Conservation (phyloP, 805 yeast species). For the Kodamaea restingae region DNA sequence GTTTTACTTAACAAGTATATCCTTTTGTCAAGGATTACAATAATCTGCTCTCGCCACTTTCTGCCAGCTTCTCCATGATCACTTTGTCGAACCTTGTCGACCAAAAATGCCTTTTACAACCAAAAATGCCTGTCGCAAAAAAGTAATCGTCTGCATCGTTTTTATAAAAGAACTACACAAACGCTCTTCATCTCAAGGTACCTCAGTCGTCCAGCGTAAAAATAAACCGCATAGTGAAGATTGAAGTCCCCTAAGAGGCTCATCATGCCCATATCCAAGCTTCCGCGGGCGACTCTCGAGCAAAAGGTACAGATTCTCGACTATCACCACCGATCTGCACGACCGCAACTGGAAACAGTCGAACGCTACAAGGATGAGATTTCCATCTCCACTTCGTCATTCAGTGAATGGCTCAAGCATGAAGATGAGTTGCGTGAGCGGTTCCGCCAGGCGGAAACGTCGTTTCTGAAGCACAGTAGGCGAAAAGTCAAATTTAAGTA, state of each 20-base stretch:
- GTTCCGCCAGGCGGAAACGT: slow-evolving; percentile 28
- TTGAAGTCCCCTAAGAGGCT: background rate
- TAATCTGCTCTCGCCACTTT: no score
- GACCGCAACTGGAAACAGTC: slow-evolving; percentile 58
- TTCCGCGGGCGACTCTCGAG: slow-evolving; percentile 55
- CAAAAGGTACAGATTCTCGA: slow-evolving; percentile 55
- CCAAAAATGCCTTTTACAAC: no score
- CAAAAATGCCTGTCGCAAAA: no score
- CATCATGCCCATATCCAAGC: slow-evolving; percentile 12
- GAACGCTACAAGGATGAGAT: slow-evolving; percentile 46
- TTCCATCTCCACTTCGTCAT: slow-evolving; percentile 56
- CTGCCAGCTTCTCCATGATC: no score
- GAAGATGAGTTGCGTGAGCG: slow-evolving; percentile 49
- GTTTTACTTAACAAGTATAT: no score
- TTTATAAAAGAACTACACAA: background rate
- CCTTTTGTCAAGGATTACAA: no score
- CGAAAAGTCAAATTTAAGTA: slow-evolving; percentile 52
- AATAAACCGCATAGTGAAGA: no score
- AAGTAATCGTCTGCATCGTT: no score
- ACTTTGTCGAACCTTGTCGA: no score
- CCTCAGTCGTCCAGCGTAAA: no score
- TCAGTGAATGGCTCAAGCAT: slow-evolving; percentile 58
- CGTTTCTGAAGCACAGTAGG: slow-evolving; percentile 32
- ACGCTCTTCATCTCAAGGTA: no score
- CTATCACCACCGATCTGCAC: slow-evolving; percentile 42